Evolutionary conservation across 805 yeast genomes (phyloP), one percentile per base, ranked within the genome.

Genomic region (Ogataea angusta): DNA sequence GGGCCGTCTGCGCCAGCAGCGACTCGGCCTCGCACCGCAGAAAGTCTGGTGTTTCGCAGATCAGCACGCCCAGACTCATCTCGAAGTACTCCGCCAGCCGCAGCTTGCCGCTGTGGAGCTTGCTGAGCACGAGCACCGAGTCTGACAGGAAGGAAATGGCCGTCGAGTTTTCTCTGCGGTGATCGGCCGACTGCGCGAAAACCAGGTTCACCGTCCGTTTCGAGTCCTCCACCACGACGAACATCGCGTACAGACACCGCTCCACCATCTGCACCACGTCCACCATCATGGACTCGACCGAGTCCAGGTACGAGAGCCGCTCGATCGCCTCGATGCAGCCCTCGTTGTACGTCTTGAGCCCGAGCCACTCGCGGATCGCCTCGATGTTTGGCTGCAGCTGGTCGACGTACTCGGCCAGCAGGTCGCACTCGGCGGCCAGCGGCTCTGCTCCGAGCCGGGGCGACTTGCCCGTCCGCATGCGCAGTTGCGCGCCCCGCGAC

Each of bases 301-400:
- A 36, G 12, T 47, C 47, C 29, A 54, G 28, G 19, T 43, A 38
- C 12, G 51, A 48, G 1, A 56, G 42, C 23, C 49, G 24, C 27
- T 52, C 59, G 13, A 53, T 38, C 10, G 57, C 51, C 36, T 57
- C 62, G n/a, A 46, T 41, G 21, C 50, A 51, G 2, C 57, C 59
- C 31, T 57, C 56, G 18, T 39, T 26, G 34, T 48, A 54, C 2
- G 62, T 48, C 37, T 48, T 54, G n/a, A 52, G 35, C 9, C 50
- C 47, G 10, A 54, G 34, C 51, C 52, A 53, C 12, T 31, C 27
- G 34, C 56, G 41, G n/a, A 49, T 46, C 3, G 38, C 27, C 36
- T 56, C 61, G n/a, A 54, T 45, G 34, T 56, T 53, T 1, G 57
- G 53, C 13, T 42, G 42, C 8, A 41, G 44, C 14, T 43, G 30